Evolutionary conservation across 805 yeast species (phyloP), one percentile per base, ranked within the genome.

Genomic region (Groenewaldozyma tartarivorans): DNA sequence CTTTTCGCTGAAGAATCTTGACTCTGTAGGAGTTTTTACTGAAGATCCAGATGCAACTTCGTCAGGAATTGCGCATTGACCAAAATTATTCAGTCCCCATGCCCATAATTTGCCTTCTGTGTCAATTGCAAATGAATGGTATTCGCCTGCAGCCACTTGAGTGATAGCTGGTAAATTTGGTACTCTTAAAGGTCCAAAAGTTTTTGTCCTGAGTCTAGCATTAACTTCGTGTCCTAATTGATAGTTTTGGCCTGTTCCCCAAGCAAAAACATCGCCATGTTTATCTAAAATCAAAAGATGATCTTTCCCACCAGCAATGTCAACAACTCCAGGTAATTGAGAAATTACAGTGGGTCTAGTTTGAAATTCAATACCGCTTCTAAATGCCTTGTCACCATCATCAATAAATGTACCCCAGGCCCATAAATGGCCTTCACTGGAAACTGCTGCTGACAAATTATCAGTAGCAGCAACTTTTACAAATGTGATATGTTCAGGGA

Each of bases 81-180:
- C 97, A 57, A 76, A 92, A 62, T 92, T 96, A 59, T 92, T 92
- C 54, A 92, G 71, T 5, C 99, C 99, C 98, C 98, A 92, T 6
- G 92, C 72, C 48, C 72, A 72, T 1, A 92, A 86, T 27, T 71
- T 71, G 33, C 81, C 85, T 29, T 76, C 74, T 11, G 69, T 66
- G 45, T 82, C 81, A 47, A 92, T 73, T 4, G 98, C 99, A 68
- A 92, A 92, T 50, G 95, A 82, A 58, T 88, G 97, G 62, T 81
- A 92, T 56, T 90, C 97, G 38, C 99, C 99, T 45, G 90, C 77
- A 3, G 95, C 90, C 51, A 92, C 77, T 54, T 72, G 79, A 51
- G 75, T 81, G 49, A 90, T 74, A 50, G 84, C 77, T 52, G 76
- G 80, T 46, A 92, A 69, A 0, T 95, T 94, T 56, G 88, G 79